phyloP scores from a whole-genome alignment of 257 asterid species.

The Capsicum pubescens region DNA sequence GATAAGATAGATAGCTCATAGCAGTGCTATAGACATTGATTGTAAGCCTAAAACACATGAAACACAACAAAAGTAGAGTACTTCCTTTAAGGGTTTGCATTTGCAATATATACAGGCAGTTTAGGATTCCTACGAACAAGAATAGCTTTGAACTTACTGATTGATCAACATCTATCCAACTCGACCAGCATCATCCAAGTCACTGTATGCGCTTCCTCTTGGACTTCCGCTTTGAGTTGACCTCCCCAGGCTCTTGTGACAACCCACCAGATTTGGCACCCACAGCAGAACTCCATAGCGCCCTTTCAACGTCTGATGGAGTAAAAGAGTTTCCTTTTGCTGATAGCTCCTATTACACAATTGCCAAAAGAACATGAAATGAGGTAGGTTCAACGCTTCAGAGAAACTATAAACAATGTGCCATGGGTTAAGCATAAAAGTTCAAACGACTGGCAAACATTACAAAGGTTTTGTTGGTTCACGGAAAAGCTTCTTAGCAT shows the following conservation, averaged over 20 bases:
- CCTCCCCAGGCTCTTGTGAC: slow-evolving; percentile 39
- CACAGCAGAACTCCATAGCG: slow-evolving; percentile 67
- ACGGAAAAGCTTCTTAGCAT: not conserved
- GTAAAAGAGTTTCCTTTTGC: slow-evolving; percentile 51
- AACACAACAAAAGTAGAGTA: not conserved
- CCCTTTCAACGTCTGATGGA: slow-evolving; percentile 89
- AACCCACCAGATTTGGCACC: slow-evolving; percentile 42
- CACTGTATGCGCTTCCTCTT: slow-evolving; percentile 61
- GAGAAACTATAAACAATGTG: not conserved
- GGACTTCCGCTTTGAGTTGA: slow-evolving; percentile 34
- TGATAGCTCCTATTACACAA: slow-evolving; percentile 55
- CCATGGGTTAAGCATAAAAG: not conserved
- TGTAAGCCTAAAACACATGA: not conserved
- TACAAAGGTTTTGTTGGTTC: not conserved
- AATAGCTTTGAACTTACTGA: slow-evolving; percentile 4
- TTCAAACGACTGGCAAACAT: not conserved
- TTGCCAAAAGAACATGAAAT: not conserved
- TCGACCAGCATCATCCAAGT: slow-evolving; percentile 3
- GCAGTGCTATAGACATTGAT: not conserved
- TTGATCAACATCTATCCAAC: slow-evolving; percentile 8
- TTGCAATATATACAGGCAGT: slow-evolving; percentile 27
- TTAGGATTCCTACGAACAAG: not conserved
- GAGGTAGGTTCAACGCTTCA: not conserved
- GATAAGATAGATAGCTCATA: not conserved
- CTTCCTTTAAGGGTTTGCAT: not conserved